These are phyloP conservation scores for Cenchrus fungigraminus DNA, from an alignment of 176 grass and related monocot genomes.

Conservation along the genomic window DNA sequence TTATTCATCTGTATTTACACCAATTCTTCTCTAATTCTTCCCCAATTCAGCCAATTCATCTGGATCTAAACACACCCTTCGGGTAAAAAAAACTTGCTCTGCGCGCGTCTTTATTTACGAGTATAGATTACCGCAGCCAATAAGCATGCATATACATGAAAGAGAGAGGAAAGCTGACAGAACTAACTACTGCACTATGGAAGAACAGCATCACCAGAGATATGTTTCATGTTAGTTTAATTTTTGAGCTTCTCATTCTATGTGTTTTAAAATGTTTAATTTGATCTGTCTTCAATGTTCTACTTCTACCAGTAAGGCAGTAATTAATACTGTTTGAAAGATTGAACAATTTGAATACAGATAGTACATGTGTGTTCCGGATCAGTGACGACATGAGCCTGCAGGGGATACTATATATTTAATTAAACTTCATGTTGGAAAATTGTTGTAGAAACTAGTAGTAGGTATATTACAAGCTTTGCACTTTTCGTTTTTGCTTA, in stretches of 20 bases:
- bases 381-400: neutral
- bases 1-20: too few species aligned
- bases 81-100: neutral
- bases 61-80: too few species aligned
- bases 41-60: too few species aligned
- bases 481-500: neutral
- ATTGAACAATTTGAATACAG: neutral
- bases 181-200: neutral
- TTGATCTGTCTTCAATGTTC: neutral
- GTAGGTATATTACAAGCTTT: neutral
- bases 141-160: too few species aligned
- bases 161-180: neutral
- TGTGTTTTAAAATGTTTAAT: neutral
- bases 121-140: neutral
- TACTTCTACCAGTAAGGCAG: neutral
- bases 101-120: neutral
- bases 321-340: neutral
- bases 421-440: neutral
- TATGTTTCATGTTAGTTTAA: neutral
- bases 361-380: neutral
- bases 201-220: neutral
- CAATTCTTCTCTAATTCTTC: too few species aligned
- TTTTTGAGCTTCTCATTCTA: neutral
- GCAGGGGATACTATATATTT: neutral
- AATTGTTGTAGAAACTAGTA: neutral